Evolutionary conservation across 768 basidiomycete species (phyloP).

Genomic region (Hysterangium stoloniferum): DNA sequence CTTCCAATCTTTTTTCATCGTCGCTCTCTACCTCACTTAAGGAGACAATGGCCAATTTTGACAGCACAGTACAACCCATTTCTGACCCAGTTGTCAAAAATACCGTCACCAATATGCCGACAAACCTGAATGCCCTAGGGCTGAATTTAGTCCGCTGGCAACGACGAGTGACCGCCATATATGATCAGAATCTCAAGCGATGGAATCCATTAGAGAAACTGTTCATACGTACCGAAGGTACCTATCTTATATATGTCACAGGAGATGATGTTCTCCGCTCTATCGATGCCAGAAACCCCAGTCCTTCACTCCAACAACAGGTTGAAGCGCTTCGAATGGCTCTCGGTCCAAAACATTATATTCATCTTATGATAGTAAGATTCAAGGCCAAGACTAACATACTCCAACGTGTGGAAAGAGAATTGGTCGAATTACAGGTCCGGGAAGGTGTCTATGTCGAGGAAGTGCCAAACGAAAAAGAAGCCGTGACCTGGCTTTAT

Average conservation of each 20-base stretch:
- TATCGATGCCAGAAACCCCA: neutral
- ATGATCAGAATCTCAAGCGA: constrained; percentile 9
- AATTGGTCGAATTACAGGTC: constrained; percentile 12
- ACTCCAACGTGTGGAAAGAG: constrained; percentile 3
- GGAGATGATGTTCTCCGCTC: constrained; percentile 1
- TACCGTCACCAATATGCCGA: neutral
- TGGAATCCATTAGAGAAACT: constrained; percentile 11
- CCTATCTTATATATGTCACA: constrained; percentile 11
- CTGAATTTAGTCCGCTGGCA: constrained; percentile 14
- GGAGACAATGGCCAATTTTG: constrained; percentile 4
- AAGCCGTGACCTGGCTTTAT: constrained; percentile 15
- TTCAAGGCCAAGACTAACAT: constrained; percentile 1
- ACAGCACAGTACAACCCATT: neutral
- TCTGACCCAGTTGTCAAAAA: neutral
- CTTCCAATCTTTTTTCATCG: constrained; percentile 1
- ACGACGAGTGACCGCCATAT: constrained; percentile 12
- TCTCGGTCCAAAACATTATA: constrained; percentile 11
- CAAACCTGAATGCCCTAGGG: neutral
- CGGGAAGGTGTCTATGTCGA: constrained; percentile 11
- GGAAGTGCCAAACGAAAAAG: constrained; percentile 1
- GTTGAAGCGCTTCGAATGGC: constrained; percentile 3
- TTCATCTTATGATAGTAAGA: constrained; percentile 12
- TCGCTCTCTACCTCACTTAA: constrained; percentile 7
- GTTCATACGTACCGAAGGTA: constrained; percentile 12
- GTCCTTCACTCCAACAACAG: neutral